Evolutionary conservation across 2,329 filamentous ascomycete species (phyloP).

Genomic region (Fusarium ramigenum): DNA sequence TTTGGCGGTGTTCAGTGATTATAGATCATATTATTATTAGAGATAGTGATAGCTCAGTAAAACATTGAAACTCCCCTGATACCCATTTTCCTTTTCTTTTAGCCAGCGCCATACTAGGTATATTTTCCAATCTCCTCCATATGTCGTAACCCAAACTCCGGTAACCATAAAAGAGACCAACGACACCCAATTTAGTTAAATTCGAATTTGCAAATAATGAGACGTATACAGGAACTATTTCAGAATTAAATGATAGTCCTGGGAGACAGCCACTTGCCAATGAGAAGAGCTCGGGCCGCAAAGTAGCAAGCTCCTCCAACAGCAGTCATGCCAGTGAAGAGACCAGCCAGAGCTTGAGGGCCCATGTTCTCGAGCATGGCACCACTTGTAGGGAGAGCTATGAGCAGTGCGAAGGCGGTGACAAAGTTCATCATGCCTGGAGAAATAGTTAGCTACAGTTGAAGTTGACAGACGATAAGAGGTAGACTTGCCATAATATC

Average conservation of each 20-base stretch:
- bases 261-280: constrained; percentile 37
- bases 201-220: background rate
- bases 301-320: constrained; percentile 48
- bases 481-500: constrained; percentile 47
- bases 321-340: constrained; percentile 55
- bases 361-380: constrained; percentile 57
- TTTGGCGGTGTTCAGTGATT: background rate
- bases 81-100: background rate
- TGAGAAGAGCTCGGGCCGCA: constrained; percentile 41
- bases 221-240: background rate
- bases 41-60: background rate
- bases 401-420: constrained; percentile 55
- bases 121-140: background rate
- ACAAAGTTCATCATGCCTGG: constrained; percentile 58
- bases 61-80: background rate
- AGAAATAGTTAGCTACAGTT: background rate
- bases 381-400: constrained; percentile 57
- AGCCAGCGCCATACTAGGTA: background rate
- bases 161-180: background rate
- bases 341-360: constrained; percentile 54
- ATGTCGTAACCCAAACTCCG: background rate
- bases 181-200: too few species aligned
- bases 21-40: background rate
- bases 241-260: constrained; percentile 27
- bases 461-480: background rate